Evolutionary conservation across 768 basidiomycete species (phyloP).

Genomic region (Podaxis sp.): DNA sequence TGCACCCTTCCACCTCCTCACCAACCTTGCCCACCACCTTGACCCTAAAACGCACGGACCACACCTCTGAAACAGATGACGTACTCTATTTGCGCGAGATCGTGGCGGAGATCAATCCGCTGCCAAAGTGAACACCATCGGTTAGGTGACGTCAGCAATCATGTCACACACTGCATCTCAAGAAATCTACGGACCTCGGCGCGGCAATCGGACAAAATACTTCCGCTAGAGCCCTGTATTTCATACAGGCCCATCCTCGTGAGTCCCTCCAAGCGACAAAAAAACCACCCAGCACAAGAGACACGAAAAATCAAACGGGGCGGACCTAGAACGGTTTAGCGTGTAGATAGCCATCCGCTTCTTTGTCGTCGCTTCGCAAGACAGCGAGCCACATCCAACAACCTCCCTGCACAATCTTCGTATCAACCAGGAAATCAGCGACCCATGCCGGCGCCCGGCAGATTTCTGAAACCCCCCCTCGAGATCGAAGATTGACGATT

Average conservation of each 20-base stretch:
- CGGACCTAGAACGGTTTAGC: not conserved
- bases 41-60: not conserved
- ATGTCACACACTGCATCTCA: slow-evolving; percentile 1
- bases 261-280: not conserved
- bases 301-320: not conserved
- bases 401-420: not conserved
- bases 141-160: slow-evolving; percentile 13
- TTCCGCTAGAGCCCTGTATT: slow-evolving; percentile 64
- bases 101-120: slow-evolving; percentile 61
- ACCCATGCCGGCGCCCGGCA: not conserved
- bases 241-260: not conserved
- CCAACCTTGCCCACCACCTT: not conserved
- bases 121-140: slow-evolving; percentile 11
- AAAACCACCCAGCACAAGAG: not conserved
- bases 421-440: not conserved
- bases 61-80: slow-evolving; percentile 11
- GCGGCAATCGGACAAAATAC: slow-evolving; percentile 84
- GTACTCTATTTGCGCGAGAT: slow-evolving; percentile 39
- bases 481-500: not conserved
- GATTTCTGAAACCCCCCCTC: not conserved
- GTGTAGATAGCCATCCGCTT: not conserved
- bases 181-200: slow-evolving; percentile 58
- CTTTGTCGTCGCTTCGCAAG: not conserved
- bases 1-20: not conserved
- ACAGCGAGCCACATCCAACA: not conserved